Percentiles rank a stretch among this genome's conserved stretches.
Evolutionary conservation across 2,329 filamentous ascomycete species (phyloP).

Genomic region (Aureobasidium sp.): DNA sequence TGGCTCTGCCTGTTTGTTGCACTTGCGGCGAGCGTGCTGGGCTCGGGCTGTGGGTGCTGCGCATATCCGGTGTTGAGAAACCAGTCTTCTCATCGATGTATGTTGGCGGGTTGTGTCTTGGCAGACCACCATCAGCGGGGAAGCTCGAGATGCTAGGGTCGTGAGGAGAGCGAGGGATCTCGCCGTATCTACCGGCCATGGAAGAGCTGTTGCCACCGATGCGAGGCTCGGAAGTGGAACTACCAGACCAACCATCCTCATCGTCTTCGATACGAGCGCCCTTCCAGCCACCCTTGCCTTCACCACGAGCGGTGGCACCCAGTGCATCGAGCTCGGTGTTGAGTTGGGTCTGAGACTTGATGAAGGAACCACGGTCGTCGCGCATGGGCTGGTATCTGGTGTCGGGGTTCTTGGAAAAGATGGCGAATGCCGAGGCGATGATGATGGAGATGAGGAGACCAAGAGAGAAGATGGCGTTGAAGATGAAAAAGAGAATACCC

Average conservation of each 20-base stretch:
- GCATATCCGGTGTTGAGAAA: slow-evolving; percentile 6
- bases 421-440: slow-evolving; percentile 65
- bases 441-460: slow-evolving; percentile 77
- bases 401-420: slow-evolving; percentile 89
- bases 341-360: slow-evolving; percentile 86
- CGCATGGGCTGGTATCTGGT: slow-evolving; percentile 93
- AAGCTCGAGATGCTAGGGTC: slow-evolving; percentile 14
- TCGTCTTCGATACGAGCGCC: slow-evolving; percentile 61
- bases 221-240: slow-evolving; percentile 37
- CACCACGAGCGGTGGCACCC: slow-evolving; percentile 78
- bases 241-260: slow-evolving; percentile 56
- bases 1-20: slow-evolving; percentile 41
- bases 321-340: slow-evolving; percentile 86
- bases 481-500: slow-evolving; percentile 79
- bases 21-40: slow-evolving; percentile 13
- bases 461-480: slow-evolving; percentile 75
- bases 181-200: slow-evolving; percentile 27
- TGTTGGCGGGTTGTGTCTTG: slow-evolving; percentile 15
- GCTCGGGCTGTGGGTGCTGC: slow-evolving; percentile 13
- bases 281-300: slow-evolving; percentile 41
- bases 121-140: slow-evolving; percentile 10
- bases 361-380: slow-evolving; percentile 91
- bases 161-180: slow-evolving; percentile 15
- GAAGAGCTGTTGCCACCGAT: slow-evolving; percentile 29
- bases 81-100: slow-evolving; percentile 13